Base-by-base conservation (phyloP, 2,329 filamentous ascomycete genomes). In the Alternaria novae-zelandiae region DNA sequence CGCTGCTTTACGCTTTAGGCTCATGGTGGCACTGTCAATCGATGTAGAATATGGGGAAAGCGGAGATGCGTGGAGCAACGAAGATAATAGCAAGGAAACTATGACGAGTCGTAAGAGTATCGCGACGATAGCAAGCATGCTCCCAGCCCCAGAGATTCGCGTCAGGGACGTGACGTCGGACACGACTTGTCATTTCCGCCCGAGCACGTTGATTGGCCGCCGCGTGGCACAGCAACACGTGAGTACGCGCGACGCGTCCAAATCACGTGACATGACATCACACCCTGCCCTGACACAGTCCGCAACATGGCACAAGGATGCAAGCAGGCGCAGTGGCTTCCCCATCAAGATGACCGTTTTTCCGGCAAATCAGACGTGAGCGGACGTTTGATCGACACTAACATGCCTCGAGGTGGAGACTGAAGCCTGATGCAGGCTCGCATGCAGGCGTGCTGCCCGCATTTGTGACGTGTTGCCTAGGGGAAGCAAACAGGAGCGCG, bases 1-100 rank as follows among this genome's bases (percentile, higher is more conserved):
- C 57, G 78, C 79, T 32, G 84, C 83, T 75, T 85, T 85, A 63
- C 84, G 83, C 73, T 86, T 86, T 69, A 86, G 79, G 59, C 82
- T 82, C 83, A 85, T 85, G 64, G 44, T 75, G 62, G 65, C 57
- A 44, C 58, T 55, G 45, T 41, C 46, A 65, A 67, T 69, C 70
- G 53, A 32, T 51, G 28, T 51, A 13, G 36, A 21, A 13, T 41
- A 45, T 51, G 26, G 23, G 49, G 28, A 32, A 12, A 57, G 7
- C 9, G 12, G 57, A 12, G 23, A 36, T 12, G 44, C 44, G 54
- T 44, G 25, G 23, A 13, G 28, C 23, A 53, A 21, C 30, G 30
- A 41, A 15, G 30, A 41, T 12, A 41, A 36, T 53, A 30, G 30
- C 4, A 51, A 26, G 41, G 21, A 47, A 41, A 28, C 10, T 41